Evolutionary conservation across 2,329 filamentous ascomycete genomes (phyloP), one percentile per base, ranked within the genome.

Genomic region (Cercospora brassicicola): DNA sequence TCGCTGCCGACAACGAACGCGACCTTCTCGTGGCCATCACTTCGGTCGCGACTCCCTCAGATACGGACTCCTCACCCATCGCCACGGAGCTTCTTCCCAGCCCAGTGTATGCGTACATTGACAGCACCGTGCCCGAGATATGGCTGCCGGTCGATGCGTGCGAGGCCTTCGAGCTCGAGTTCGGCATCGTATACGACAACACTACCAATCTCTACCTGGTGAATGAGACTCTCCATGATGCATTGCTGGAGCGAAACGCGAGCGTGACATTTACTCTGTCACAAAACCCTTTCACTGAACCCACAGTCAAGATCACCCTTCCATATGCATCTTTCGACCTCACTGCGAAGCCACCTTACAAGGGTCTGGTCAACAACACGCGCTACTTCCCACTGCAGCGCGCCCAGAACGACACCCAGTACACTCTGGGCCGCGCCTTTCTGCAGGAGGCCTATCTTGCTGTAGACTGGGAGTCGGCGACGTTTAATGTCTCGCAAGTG

Each of bases 311-410:
- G 30, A 83, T 85, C 55, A 80, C 78, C 2, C 73, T 85, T 1
- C 82, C 84, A 0, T 86, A 86, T 68, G 77, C 78, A n/a, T 82
- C 83, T 2, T 84, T 86, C 66, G 82, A 85, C 65, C 74, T 83
- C 13, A 77, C 78, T 28, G 83, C 82, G 2, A 75, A 78, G 20
- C 72, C 80, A 15, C 83, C 83, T 0, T 83, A 88, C 85, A 73
- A 81, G 77, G 86, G 84, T 11, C 1, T 62, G 10, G 63, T 11
- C 75, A 87, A 89, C 72, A 84, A 87, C 53, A 88, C 87, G 0
- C 85, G 59, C 10, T 92, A 92, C 75, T 92, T 92, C 67, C 89
- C 90, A 3, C 81, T 93, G 62, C 84, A 87, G 72, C 85, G 85
- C 67, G 81, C 86, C 10, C 75, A 83, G 20, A 82, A 85, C 66